Base-by-base conservation (phyloP, 176 grass and related monocot species). In the Oryza glumipatula region DNA sequence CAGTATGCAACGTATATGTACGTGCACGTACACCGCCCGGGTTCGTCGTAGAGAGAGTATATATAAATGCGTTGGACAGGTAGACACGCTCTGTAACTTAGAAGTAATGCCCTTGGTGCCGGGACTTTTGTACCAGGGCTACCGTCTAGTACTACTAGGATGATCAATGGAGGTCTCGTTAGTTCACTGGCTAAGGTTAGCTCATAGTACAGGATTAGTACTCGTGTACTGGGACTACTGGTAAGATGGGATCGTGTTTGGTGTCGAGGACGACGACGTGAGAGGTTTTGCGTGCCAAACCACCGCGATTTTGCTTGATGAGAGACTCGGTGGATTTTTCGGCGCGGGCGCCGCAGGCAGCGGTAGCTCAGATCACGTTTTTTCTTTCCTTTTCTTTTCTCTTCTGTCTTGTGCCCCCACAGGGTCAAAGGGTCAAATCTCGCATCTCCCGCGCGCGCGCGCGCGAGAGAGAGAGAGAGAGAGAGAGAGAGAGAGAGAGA, bases 41-140 rank as follows among this genome's bases (percentile, higher is more conserved):
- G 28, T 22, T 44, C 26, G 22, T 47, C 49, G 68, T 13, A 22
- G 67, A 45, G 73, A 67, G 49, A 24, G 6, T 5, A 76, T 73
- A 41, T 5, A 76, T 73, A 41, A 86, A 36, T 83, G 63, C 63
- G 24, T 76, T 48, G 64, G 79, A 15, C 49, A 70, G 13, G 13
- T 13, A 46, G 65, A 82, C 64, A 68, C 45, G 78, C 65, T 70
- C 65, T 23, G 39, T 48, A 49, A 65, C 79, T 76, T 82, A 3
- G 4, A 88, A 88, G 54, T 72, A 77, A 77, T 88, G 79, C 86
- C 65, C 76, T 14, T 19, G 11, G 26, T 23, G 86, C 11, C 30
- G 30, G 86, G 77, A 83, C 72, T 28, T 71, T 15, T 15, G 66
- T 75, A 81, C 79, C 77, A 6, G 35, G 35, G 44, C n/a, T 61